phyloP scores from a whole-genome alignment of 441 rosid genomes.

The Codiaeum variegatum region DNA sequence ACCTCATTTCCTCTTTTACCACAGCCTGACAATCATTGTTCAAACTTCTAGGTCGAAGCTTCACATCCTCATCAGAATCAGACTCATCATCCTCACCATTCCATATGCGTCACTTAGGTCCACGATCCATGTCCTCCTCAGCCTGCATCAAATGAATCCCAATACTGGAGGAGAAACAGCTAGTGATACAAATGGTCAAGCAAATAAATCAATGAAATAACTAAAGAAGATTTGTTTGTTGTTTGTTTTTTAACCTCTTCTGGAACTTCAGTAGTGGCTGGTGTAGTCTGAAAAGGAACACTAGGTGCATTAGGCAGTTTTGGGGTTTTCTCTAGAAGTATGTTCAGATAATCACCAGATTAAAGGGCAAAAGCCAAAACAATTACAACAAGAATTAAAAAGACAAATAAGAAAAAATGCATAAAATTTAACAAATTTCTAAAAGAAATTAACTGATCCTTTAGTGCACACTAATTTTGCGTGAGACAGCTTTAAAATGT shows the following conservation, averaged over 20 bases:
- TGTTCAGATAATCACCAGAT: conserved; percentile 22
- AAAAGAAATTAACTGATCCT: neutral
- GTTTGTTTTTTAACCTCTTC: conserved; percentile 56
- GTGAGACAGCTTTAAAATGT: neutral
- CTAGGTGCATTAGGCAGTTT: conserved; percentile 83
- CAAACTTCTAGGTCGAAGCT: conserved; percentile 37
- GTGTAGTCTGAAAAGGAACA: conserved; percentile 77
- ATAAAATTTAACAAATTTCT: neutral
- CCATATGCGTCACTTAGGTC: conserved; percentile 90
- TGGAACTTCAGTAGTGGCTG: conserved; percentile 58
- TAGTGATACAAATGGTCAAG: neutral
- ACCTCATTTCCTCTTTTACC: conserved; percentile 43
- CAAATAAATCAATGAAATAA: conserved; percentile 2
- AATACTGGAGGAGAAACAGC: neutral
- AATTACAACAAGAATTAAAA: neutral
- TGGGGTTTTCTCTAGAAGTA: conserved; percentile 73
- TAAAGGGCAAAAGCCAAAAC: neutral
- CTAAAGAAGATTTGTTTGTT: conserved; percentile 10
- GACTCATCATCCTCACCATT: conserved; percentile 69
- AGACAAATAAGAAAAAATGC: neutral
- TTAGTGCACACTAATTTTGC: neutral
- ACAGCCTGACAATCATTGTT: conserved; percentile 24
- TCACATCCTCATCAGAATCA: conserved; percentile 69
- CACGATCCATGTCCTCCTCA: conserved; percentile 75
- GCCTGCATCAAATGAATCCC: conserved; percentile 40